A percentile compares a stretch with the other conserved stretches of the same genome.
Evolutionary conservation across 495 filamentous ascomycete species (phyloP).

Genomic region (Podospora appendiculata): DNA sequence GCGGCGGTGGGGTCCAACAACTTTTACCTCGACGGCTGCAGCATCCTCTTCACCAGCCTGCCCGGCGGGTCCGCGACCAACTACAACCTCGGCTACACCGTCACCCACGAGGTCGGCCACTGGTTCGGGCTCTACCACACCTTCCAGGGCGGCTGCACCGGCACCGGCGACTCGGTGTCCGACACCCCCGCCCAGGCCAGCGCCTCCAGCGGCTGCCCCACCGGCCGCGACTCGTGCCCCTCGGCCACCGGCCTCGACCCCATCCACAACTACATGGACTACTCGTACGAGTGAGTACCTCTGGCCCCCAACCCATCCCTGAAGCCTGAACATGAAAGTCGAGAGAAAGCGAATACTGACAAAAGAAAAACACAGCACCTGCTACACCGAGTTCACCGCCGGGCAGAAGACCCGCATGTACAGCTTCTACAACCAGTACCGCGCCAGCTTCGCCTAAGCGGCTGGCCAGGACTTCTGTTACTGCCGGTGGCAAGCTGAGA

Average conservation of each 20-base stretch:
- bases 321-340: too few relatives aligned
- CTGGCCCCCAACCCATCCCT: too few relatives aligned
- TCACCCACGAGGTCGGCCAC: conserved; percentile 59
- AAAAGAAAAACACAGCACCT: conserved; percentile 16
- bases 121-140: conserved; percentile 60
- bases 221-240: conserved; percentile 45
- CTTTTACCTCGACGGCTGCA: conserved; percentile 52
- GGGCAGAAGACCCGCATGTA: conserved; percentile 38
- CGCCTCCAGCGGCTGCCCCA: conserved; percentile 52
- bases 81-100: conserved; percentile 54
- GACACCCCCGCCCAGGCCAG: conserved; percentile 51
- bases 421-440: conserved; percentile 34
- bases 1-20: conserved; percentile 21
- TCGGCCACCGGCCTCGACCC: conserved; percentile 41
- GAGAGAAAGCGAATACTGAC: too few relatives aligned
- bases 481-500: too few relatives aligned
- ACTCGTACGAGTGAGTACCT: conserved; percentile 44
- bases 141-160: conserved; percentile 55
- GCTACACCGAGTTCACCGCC: conserved; percentile 40
- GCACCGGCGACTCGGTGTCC: conserved; percentile 46
- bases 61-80: conserved; percentile 43
- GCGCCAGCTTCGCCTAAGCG: conserved; percentile 10
- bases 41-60: conserved; percentile 44
- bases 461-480: too few relatives aligned
- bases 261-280: conserved; percentile 63